phyloP scores from a whole-genome alignment of 805 yeast species.

The Cyberlindnera maclurae region DNA sequence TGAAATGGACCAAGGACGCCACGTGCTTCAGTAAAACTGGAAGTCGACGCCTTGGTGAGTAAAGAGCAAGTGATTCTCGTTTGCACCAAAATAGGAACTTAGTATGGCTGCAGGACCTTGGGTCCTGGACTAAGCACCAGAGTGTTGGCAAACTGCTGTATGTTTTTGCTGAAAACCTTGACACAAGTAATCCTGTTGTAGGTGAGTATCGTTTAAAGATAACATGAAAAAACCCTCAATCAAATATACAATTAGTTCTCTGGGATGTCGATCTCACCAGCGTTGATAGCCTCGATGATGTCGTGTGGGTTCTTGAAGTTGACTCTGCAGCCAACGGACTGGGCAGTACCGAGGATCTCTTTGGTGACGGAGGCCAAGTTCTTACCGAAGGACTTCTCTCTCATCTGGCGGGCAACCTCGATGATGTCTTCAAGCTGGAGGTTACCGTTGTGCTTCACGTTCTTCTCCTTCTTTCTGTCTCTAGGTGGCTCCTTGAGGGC shows the following conservation, averaged over 20 bases:
- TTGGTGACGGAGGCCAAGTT: conserved; percentile 92
- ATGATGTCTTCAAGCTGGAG: conserved; percentile 92
- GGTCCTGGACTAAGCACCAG: conserved; percentile 60
- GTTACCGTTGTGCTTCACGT: conserved; percentile 99
- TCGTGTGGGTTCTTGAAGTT: conserved; percentile 99
- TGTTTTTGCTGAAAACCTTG: too few relatives aligned
- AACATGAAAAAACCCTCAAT: conserved; percentile 14
- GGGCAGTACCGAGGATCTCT: conserved; percentile 99
- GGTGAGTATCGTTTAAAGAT: neutral
- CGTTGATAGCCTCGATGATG: conserved; percentile 96
- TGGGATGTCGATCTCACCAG: conserved; percentile 94
- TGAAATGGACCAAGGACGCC: conserved; percentile 67
- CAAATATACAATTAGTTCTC: conserved; percentile 48
- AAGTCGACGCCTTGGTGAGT: conserved; percentile 58
- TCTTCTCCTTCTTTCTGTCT: conserved; percentile 99
- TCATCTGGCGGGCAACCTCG: conserved; percentile 97
- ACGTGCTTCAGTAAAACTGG: conserved; percentile 24
- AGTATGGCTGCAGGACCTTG: conserved; percentile 35
- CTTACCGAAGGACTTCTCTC: conserved; percentile 97
- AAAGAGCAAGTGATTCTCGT: conserved; percentile 62
- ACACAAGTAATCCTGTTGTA: conserved; percentile 1
- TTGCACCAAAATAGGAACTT: conserved; percentile 89
- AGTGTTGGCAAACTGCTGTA: conserved; percentile 82
- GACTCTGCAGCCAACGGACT: conserved; percentile 99
- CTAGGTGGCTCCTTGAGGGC: conserved; percentile 99